Conservation (phyloP, 1,139 yeast species). For the Debaryomyces nepalensis region DNA sequence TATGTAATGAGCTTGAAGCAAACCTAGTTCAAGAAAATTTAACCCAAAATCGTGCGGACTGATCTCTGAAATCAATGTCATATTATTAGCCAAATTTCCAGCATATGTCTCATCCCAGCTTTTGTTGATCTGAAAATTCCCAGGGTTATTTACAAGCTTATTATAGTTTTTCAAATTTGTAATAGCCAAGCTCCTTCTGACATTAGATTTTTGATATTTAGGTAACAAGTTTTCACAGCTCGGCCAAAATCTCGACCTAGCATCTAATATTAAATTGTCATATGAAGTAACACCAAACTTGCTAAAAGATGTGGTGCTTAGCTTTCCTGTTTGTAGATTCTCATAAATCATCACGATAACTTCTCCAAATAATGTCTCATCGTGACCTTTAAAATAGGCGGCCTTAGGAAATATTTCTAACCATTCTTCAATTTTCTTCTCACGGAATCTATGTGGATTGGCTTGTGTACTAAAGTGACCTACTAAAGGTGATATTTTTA, state of each 20-base stretch:
- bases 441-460: constrained; percentile 7
- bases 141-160: constrained; percentile 45
- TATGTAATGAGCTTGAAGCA: constrained; percentile 58
- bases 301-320: constrained; percentile 67
- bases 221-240: constrained; percentile 73
- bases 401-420: constrained; percentile 50
- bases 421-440: constrained; percentile 35
- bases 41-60: constrained; percentile 63
- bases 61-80: constrained; percentile 54
- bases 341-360: constrained; percentile 59
- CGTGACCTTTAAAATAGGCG: constrained; percentile 60
- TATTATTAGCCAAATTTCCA: constrained; percentile 68
- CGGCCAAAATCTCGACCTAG: constrained; percentile 71
- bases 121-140: constrained; percentile 25
- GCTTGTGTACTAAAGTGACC: constrained; percentile 24
- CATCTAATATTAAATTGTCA: constrained; percentile 61
- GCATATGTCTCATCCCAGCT: constrained; percentile 79
- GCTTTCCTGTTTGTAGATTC: constrained; percentile 46
- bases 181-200: constrained; percentile 77
- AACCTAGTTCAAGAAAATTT: constrained; percentile 56
- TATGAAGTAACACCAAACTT: constrained; percentile 71
- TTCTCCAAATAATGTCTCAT: constrained; percentile 54
- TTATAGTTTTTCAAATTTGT: constrained; percentile 72
- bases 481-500: constrained; percentile 22
- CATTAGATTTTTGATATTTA: constrained; percentile 56